These are phyloP conservation scores for Melanopsichium pennsylvanicum DNA, from an alignment of 1,284 basidiomycete genomes.

Conservation along the genomic window DNA sequence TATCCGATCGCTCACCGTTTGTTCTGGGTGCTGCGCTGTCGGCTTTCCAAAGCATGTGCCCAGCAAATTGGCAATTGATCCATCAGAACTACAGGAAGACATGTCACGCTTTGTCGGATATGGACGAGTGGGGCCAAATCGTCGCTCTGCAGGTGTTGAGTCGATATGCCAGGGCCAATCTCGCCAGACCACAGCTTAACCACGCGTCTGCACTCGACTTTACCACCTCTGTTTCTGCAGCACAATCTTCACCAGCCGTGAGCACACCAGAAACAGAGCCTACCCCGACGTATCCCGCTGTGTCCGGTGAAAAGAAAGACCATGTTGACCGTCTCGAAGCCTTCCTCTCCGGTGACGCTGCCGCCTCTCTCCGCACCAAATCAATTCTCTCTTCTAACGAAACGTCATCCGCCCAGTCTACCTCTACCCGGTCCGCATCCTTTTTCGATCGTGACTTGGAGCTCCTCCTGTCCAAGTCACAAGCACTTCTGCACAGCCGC, in stretches of 20 bases:
- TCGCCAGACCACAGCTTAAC: slow-evolving; percentile 15
- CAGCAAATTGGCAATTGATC: slow-evolving; percentile 73
- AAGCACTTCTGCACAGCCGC: slow-evolving; percentile 43
- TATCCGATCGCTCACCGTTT: slow-evolving; percentile 83
- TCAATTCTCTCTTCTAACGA: not conserved
- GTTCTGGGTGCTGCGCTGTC: slow-evolving; percentile 85
- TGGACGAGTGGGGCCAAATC: slow-evolving; percentile 95
- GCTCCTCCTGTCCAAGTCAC: slow-evolving; percentile 49
- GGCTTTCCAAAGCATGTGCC: slow-evolving; percentile 72
- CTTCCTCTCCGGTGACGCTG: slow-evolving; percentile 24
- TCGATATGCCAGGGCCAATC: slow-evolving; percentile 76
- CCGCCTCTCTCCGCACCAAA: not conserved
- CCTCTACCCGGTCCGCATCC: not conserved
- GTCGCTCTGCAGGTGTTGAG: slow-evolving; percentile 80
- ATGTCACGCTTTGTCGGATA: slow-evolving; percentile 83
- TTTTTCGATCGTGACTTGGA: slow-evolving; percentile 53
- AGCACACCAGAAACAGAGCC: slow-evolving; percentile 4
- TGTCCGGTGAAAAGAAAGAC: not conserved
- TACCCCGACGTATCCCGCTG: not conserved
- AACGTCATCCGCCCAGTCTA: not conserved
- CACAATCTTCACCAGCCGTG: not conserved
- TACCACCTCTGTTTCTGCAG: not conserved
- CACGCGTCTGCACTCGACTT: not conserved
- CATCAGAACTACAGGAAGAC: slow-evolving; percentile 87
- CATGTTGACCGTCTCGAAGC: slow-evolving; percentile 35